Base-by-base conservation (phyloP, 495 filamentous ascomycete species). In the Clohesyomyces aquaticus region DNA sequence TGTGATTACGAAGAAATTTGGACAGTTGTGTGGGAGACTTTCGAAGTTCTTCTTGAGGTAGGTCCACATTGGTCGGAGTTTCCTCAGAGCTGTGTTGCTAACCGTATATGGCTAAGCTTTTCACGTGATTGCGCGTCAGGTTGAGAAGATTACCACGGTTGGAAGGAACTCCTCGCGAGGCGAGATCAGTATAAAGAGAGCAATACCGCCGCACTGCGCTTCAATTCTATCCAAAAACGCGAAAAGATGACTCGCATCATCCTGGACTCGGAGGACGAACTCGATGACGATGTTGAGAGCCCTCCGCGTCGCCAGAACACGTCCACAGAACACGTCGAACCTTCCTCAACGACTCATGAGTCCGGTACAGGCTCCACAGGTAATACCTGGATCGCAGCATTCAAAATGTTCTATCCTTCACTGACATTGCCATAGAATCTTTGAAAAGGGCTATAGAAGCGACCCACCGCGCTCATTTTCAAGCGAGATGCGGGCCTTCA, bases 191-290 rank as follows among this genome's bases (percentile, higher is more conserved):
- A n/a, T n/a, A n/a, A n/a, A n/a, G n/a, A n/a, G n/a, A n/a, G n/a
- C n/a, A n/a, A n/a, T n/a, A n/a, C n/a, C n/a, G n/a, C n/a, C n/a
- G n/a, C n/a, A n/a, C n/a, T n/a, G n/a, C n/a, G n/a, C n/a, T n/a
- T n/a, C n/a, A n/a, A n/a, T n/a, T n/a, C n/a, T 6, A 9, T 18
- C 43, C 14, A n/a, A 47, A 11, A 11, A 38, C 16, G 28, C 26
- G 48, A 26, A 1, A 38, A 9, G 11, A 59, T 55, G 47, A 54
- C 38, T 26, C 22, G 59, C 11, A 42, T 70, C 11, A 66, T 70
- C 27, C 62, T 62, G 41, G 67, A 70, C 47, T 70, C 67, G 1
- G 67, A 70, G 29, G 67, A 70, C n/a, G 67, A 70, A 46, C 46
- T 49, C 18, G 63, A 63, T 26, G 51, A 58, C n/a, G 59, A 55